A percentile compares a stretch with the other conserved stretches of the same genome.
Conservation (phyloP, 2,329 filamentous ascomycete genomes). For the Mariannaea elegans region DNA sequence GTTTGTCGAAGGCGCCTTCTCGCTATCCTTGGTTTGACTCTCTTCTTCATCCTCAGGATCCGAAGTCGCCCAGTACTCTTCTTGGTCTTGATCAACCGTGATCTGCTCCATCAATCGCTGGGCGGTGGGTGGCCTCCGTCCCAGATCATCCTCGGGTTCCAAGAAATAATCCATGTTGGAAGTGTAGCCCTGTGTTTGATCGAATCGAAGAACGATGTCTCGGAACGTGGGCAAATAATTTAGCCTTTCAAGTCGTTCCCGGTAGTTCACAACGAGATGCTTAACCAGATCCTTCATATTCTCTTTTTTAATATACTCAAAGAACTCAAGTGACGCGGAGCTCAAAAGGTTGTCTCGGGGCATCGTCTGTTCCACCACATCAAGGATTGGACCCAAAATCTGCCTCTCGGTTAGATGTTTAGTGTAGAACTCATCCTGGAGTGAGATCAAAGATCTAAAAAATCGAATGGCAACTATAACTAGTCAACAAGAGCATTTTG, state of each 20-base stretch:
- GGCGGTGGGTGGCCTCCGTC: conserved; percentile 52
- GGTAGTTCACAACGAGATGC: conserved; percentile 85
- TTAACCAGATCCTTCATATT: conserved; percentile 82
- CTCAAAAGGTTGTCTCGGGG: conserved; percentile 92
- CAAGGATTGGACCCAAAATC: conserved; percentile 83
- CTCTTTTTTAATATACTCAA: conserved; percentile 88
- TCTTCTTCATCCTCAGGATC: conserved; percentile 84
- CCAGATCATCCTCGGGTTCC: conserved; percentile 71
- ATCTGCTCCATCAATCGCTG: conserved; percentile 77
- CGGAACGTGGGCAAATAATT: conserved; percentile 88
- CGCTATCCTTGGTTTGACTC: conserved; percentile 46
- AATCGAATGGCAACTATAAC: conserved; percentile 84
- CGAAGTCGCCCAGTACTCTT: conserved; percentile 92
- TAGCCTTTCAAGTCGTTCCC: conserved; percentile 78
- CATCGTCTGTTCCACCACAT: conserved; percentile 85
- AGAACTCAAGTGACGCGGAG: conserved; percentile 92
- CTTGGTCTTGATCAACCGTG: conserved; percentile 79
- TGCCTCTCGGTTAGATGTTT: conserved; percentile 83
- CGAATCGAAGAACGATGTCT: conserved; percentile 77
- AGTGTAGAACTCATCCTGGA: conserved; percentile 92
- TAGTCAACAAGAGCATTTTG: conserved; percentile 37
- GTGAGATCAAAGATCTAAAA: conserved; percentile 84
- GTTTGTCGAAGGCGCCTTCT: conserved; percentile 59
- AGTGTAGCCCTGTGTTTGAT: conserved; percentile 77
- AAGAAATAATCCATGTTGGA: conserved; percentile 75